phyloP scores from a whole-genome alignment of 352 stramenopile genomes.

The Peronospora belbahrii region DNA sequence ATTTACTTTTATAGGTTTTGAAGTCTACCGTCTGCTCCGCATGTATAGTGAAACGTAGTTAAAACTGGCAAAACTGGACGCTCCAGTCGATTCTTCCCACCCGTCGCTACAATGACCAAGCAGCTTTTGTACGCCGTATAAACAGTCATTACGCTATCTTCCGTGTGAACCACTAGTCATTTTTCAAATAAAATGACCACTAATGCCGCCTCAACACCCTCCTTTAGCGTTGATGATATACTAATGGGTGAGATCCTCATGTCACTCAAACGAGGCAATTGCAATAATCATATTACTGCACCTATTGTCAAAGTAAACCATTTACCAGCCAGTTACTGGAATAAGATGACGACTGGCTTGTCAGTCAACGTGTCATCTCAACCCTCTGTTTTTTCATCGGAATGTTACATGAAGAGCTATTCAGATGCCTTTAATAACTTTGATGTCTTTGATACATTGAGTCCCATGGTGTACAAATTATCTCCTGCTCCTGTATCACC shows the following conservation, averaged over 20 bases:
- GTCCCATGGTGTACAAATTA: conserved; percentile 40
- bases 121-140: background rate
- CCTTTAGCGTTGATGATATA: conserved; percentile 53
- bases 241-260: conserved; percentile 77
- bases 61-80: conserved; percentile 26
- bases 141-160: conserved; percentile 22
- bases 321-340: conserved; percentile 28
- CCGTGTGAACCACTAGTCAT: conserved; percentile 8
- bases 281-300: background rate
- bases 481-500: background rate
- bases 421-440: too few species aligned
- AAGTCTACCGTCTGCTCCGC: conserved; percentile 21
- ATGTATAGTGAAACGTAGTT: conserved; percentile 22
- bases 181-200: background rate
- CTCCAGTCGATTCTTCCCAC: conserved; percentile 14
- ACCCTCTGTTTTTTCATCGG: conserved; percentile 1
- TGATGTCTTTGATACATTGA: conserved; percentile 32
- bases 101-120: conserved; percentile 15
- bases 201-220: background rate
- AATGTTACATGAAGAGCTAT: too few species aligned
- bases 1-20: conserved; percentile 19
- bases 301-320: conserved; percentile 4
- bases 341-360: conserved; percentile 37
- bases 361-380: conserved; percentile 37
- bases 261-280: conserved; percentile 46